These are phyloP conservation scores for Vitis rupestris DNA, from an alignment of 164 flowering plant species.

Conservation along the genomic window DNA sequence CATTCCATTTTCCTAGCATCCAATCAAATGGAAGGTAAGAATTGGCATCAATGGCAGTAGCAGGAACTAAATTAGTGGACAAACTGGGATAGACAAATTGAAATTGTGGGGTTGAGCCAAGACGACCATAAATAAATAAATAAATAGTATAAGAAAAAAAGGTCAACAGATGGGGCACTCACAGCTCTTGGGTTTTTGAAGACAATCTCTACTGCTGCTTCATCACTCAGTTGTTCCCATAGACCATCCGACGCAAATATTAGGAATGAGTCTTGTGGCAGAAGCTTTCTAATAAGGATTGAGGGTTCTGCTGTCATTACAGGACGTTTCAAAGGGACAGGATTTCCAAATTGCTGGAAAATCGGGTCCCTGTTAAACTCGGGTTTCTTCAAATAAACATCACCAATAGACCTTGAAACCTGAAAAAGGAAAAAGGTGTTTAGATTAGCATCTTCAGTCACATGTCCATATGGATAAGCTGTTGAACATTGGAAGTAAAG, in stretches of 20 bases:
- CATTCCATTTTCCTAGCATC: neutral
- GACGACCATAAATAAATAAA: neutral
- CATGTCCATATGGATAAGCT: neutral
- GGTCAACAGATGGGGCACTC: conserved; percentile 20
- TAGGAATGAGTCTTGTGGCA: conserved; percentile 45
- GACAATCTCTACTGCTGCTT: conserved; percentile 56
- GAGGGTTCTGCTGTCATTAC: conserved; percentile 66
- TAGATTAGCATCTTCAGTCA: neutral
- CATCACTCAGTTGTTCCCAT: conserved; percentile 61
- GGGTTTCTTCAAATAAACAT: conserved; percentile 58
- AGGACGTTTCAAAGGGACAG: conserved; percentile 41
- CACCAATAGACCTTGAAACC: conserved; percentile 73
- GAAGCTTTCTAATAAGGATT: conserved; percentile 36
- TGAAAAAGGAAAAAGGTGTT: conserved; percentile 16
- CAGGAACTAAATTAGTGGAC: neutral
- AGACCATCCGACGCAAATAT: conserved; percentile 66
- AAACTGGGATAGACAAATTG: neutral
- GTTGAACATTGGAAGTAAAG: conserved; percentile 1
- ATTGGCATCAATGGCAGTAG: neutral
- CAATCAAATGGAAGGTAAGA: neutral
- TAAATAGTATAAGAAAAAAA: neutral
- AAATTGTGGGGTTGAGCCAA: neutral
- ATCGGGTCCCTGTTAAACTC: conserved; percentile 48
- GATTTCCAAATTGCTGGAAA: conserved; percentile 40
- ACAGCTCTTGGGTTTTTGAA: conserved; percentile 59